A percentile compares a stretch with the other conserved stretches of the same genome.
Conservation (phyloP, 2,329 filamentous ascomycete genomes). For the Zarea fungicola region DNA sequence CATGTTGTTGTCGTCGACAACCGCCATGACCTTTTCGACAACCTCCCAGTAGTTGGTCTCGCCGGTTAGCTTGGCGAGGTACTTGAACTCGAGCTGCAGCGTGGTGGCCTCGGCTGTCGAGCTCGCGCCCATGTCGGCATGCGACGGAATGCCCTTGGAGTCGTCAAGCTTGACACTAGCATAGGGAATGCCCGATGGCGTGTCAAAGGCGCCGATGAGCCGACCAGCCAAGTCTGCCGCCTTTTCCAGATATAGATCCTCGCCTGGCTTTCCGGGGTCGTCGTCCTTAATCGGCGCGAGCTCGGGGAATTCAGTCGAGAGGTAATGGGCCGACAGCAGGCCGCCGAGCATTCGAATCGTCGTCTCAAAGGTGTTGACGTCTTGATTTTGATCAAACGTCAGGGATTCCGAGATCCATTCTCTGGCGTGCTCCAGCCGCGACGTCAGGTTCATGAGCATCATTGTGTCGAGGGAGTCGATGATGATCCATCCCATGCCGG, state of each 20-base stretch:
- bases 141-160: constrained; percentile 70
- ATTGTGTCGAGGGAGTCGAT: constrained; percentile 93
- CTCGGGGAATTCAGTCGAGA: constrained; percentile 78
- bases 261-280: constrained; percentile 66
- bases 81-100: constrained; percentile 94
- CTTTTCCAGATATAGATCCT: constrained; percentile 94
- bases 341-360: constrained; percentile 97
- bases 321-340: constrained; percentile 85
- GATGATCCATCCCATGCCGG: constrained; percentile 96
- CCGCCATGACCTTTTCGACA: constrained; percentile 85
- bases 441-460: constrained; percentile 97
- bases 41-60: constrained; percentile 90
- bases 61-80: constrained; percentile 88
- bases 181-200: constrained; percentile 78
- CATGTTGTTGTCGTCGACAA: constrained; percentile 76
- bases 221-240: constrained; percentile 88
- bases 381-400: constrained; percentile 85
- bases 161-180: constrained; percentile 85
- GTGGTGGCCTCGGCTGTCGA: constrained; percentile 92
- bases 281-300: constrained; percentile 70
- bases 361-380: constrained; percentile 96
- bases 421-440: constrained; percentile 73
- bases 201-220: constrained; percentile 81
- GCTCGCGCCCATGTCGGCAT: constrained; percentile 79
- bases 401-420: constrained; percentile 81